These are phyloP conservation scores for Solanum stenotomum DNA, from an alignment of 257 asterid genomes.

Conservation along the genomic window DNA sequence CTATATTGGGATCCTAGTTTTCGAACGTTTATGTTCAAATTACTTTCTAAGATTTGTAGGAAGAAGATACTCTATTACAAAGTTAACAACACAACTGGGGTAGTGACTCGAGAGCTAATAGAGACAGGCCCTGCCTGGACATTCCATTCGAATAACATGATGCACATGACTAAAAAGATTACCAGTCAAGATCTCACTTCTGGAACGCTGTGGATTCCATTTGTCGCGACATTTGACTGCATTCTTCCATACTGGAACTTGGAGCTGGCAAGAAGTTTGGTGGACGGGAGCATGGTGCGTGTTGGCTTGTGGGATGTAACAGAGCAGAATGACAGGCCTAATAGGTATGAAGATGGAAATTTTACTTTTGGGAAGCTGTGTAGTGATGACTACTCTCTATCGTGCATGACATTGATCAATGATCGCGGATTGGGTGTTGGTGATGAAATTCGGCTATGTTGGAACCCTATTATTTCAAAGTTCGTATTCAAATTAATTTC, in stretches of 20 bases:
- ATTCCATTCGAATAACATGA: slow-evolving; percentile 8
- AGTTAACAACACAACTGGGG: neutral
- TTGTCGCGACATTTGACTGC: slow-evolving; percentile 24
- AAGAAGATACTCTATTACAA: neutral
- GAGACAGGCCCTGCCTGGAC: slow-evolving; percentile 40
- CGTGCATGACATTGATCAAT: slow-evolving; percentile 19
- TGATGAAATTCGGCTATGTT: slow-evolving; percentile 36
- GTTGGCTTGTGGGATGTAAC: slow-evolving; percentile 51
- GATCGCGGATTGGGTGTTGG: slow-evolving; percentile 18
- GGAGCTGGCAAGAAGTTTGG: slow-evolving; percentile 25
- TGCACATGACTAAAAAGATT: slow-evolving; percentile 33
- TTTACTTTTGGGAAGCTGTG: slow-evolving; percentile 13
- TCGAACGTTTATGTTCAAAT: neutral
- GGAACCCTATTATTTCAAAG: slow-evolving; percentile 21
- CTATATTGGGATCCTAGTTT: slow-evolving; percentile 33
- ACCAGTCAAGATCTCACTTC: slow-evolving; percentile 15
- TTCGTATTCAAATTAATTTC: neutral
- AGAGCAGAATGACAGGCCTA: slow-evolving; percentile 9
- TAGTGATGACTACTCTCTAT: slow-evolving; percentile 6
- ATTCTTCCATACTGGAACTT: slow-evolving; percentile 47
- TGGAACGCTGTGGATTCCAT: slow-evolving; percentile 20
- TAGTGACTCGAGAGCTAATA: slow-evolving; percentile 19
- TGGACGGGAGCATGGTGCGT: slow-evolving; percentile 13
- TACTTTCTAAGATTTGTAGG: neutral
- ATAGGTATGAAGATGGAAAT: slow-evolving; percentile 2